Percentiles rank a stretch among this genome's conserved stretches.
phyloP scores from a whole-genome alignment of 1,284 basidiomycete species.

The Melampsora larici-populina region DNA sequence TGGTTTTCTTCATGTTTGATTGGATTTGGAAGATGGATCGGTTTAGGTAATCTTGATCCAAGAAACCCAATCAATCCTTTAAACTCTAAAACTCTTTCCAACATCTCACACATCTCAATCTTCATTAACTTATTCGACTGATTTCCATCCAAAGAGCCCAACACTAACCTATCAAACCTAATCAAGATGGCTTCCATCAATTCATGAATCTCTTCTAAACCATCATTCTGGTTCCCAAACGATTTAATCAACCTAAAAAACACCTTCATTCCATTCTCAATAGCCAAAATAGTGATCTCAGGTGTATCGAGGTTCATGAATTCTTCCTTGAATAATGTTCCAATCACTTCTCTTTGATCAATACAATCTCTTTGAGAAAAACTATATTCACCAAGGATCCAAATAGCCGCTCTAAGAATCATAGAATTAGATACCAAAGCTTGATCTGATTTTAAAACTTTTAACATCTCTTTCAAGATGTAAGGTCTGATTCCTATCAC shows the following conservation, averaged over 20 bases:
- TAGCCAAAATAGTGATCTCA: slow-evolving; percentile 15
- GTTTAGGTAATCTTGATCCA: slow-evolving; percentile 14
- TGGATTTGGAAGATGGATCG: slow-evolving; percentile 2
- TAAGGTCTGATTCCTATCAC: slow-evolving; percentile 72
- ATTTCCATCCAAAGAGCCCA: not conserved
- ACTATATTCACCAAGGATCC: slow-evolving; percentile 92
- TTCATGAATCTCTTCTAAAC: slow-evolving; percentile 21
- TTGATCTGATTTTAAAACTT: slow-evolving; percentile 71
- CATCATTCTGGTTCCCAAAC: not conserved
- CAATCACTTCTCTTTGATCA: slow-evolving; percentile 49
- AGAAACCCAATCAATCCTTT: slow-evolving; percentile 15
- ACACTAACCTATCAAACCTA: slow-evolving; percentile 5
- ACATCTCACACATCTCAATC: slow-evolving; percentile 27
- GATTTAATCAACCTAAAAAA: slow-evolving; percentile 42
- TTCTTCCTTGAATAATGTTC: slow-evolving; percentile 59
- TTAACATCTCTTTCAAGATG: slow-evolving; percentile 75
- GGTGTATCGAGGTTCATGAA: slow-evolving; percentile 11
- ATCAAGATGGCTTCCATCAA: slow-evolving; percentile 21
- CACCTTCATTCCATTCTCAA: slow-evolving; percentile 44
- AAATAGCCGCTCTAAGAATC: slow-evolving; percentile 84
- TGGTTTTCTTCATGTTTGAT: slow-evolving; percentile 27
- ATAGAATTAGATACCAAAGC: slow-evolving; percentile 62
- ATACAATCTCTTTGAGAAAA: slow-evolving; percentile 51
- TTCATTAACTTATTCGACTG: slow-evolving; percentile 15
- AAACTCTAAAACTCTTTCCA: slow-evolving; percentile 31